Conservation (phyloP, 345 rosid genomes). For the Gossypium anomalum region DNA sequence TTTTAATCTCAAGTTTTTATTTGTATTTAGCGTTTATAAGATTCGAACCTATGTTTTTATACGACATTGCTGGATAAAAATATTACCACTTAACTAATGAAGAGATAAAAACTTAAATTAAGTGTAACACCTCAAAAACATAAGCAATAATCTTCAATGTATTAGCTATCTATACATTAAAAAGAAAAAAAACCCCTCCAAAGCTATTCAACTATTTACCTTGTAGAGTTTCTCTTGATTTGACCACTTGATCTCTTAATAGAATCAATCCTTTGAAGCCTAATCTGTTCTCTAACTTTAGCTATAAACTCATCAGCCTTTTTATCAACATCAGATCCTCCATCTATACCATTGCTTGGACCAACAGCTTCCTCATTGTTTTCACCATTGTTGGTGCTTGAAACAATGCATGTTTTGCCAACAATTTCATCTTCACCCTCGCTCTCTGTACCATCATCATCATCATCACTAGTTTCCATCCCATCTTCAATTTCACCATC, state of each 20-base stretch:
- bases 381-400: slow-evolving; percentile 2
- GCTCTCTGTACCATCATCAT: slow-evolving; percentile 25
- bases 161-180: no score
- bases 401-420: slow-evolving; percentile 1
- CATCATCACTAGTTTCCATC: slow-evolving; percentile 25
- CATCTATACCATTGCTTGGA: slow-evolving; percentile 34
- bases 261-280: slow-evolving; percentile 90
- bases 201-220: slow-evolving; percentile 14
- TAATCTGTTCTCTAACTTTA: slow-evolving; percentile 92
- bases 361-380: slow-evolving; percentile 25
- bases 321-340: slow-evolving; percentile 83
- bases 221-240: slow-evolving; percentile 17
- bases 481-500: slow-evolving; percentile 27
- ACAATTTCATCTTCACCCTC: slow-evolving; percentile 29
- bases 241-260: slow-evolving; percentile 62
- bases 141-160: no score
- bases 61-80: fast-evolving
- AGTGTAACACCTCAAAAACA: no score
- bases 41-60: fast-evolving
- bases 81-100: no score
- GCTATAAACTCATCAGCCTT: slow-evolving; percentile 96
- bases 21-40: fast-evolving
- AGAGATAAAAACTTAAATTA: no score
- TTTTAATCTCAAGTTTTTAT: no score
- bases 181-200: no score